Percentiles rank a stretch among this genome's conserved stretches.
Conservation (phyloP, 2,329 filamentous ascomycete genomes). For the Amauroascus niger region DNA sequence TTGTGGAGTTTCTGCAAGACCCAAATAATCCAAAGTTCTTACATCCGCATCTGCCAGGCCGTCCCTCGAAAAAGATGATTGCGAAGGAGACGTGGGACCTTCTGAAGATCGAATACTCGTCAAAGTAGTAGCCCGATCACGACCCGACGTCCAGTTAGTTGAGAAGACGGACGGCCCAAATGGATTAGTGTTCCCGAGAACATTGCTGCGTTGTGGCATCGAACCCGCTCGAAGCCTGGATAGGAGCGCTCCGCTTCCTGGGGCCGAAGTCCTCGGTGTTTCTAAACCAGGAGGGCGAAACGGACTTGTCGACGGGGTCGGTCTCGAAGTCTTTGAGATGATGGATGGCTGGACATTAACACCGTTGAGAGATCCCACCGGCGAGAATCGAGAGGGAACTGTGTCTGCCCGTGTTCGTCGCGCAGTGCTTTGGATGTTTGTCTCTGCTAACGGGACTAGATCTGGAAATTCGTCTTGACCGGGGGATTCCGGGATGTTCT, state of each 20-base stretch:
- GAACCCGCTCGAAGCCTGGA: slow-evolving; percentile 85
- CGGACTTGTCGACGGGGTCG: slow-evolving; percentile 76
- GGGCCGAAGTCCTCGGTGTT: slow-evolving; percentile 31
- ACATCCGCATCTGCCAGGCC: slow-evolving; percentile 79
- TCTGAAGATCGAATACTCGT: slow-evolving; percentile 84
- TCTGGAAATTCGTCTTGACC: slow-evolving; percentile 88
- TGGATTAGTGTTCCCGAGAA: slow-evolving; percentile 51
- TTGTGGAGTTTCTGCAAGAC: slow-evolving; percentile 86
- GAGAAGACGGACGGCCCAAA: slow-evolving; percentile 86
- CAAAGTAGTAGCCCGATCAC: slow-evolving; percentile 77
- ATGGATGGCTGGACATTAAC: slow-evolving; percentile 46
- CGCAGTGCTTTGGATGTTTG: slow-evolving; percentile 54
- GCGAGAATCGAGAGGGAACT: slow-evolving; percentile 87
- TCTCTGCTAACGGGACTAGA: slow-evolving; percentile 62
- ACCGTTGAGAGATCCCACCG: slow-evolving; percentile 55
- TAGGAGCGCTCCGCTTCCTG: slow-evolving; percentile 50
- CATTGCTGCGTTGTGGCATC: slow-evolving; percentile 78
- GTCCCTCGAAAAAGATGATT: slow-evolving; percentile 77
- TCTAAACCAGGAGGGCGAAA: slow-evolving; percentile 56
- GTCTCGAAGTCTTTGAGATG: slow-evolving; percentile 68
- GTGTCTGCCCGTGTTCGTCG: slow-evolving; percentile 85
- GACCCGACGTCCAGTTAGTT: slow-evolving; percentile 70
- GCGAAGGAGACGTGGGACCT: slow-evolving; percentile 74
- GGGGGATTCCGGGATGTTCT: slow-evolving; percentile 95
- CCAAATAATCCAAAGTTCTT: slow-evolving; percentile 88